Conservation (phyloP, 768 basidiomycete species). For the Mycena olivaceomarginata region DNA sequence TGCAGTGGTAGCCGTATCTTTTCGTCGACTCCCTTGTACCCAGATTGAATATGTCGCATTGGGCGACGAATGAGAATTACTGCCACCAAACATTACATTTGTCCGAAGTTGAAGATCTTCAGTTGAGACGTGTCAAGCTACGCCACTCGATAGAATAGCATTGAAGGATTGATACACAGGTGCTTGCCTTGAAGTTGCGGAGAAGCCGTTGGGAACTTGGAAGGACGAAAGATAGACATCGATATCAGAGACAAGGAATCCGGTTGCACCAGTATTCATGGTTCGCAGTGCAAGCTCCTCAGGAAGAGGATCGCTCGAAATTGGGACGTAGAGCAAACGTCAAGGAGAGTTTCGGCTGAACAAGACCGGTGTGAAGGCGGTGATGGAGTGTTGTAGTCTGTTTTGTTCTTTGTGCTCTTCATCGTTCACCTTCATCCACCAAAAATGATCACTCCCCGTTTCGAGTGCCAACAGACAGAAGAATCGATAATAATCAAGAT, state of each 20-base stretch:
- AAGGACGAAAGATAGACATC: too few relatives aligned
- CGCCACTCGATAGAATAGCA: too few relatives aligned
- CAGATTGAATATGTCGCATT: neutral
- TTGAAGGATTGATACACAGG: too few relatives aligned
- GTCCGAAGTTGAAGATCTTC: neutral
- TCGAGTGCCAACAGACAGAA: conserved; percentile 80
- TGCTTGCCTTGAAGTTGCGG: too few relatives aligned
- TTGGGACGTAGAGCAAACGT: neutral
- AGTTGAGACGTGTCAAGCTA: neutral
- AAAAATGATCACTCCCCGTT: conserved; percentile 87
- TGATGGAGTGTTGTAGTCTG: neutral
- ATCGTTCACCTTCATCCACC: neutral
- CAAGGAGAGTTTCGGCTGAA: conserved; percentile 6
- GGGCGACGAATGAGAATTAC: neutral
- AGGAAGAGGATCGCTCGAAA: too few relatives aligned
- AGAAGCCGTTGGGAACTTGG: too few relatives aligned
- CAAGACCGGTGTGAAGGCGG: neutral
- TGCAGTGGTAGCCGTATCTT: too few relatives aligned
- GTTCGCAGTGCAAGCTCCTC: too few relatives aligned
- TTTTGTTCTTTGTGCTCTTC: neutral
- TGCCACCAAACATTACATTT: neutral
- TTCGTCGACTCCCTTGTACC: neutral
- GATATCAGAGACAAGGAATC: too few relatives aligned
- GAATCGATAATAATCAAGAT: conserved; percentile 73
- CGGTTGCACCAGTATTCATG: too few relatives aligned